Conservation (phyloP, 306 rosid species). For the Lupinus albus region DNA sequence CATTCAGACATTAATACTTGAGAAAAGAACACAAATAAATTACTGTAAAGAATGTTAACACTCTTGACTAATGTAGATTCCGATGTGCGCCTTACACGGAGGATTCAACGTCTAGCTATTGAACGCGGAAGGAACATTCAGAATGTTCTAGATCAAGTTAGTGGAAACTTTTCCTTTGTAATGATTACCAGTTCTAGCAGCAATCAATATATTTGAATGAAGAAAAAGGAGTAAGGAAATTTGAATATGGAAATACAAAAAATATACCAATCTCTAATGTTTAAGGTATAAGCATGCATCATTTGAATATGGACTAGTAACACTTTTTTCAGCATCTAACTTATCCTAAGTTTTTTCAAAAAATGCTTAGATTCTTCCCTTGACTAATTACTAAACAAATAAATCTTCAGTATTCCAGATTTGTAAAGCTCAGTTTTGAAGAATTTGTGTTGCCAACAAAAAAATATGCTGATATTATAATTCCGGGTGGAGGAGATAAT, state of each 20-base stretch:
- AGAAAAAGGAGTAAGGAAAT: too few species aligned
- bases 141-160: constrained; percentile 80
- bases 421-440: constrained; percentile 88
- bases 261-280: neutral
- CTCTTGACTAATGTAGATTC: constrained; percentile 65
- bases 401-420: constrained; percentile 65
- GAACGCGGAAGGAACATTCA: constrained; percentile 71
- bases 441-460: constrained; percentile 85
- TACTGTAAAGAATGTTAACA: neutral
- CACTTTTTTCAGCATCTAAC: neutral
- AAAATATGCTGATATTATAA: constrained; percentile 85
- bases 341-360: too few species aligned
- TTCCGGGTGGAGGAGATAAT: constrained; percentile 85
- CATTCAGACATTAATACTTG: neutral
- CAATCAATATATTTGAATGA: neutral
- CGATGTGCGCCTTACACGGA: constrained; percentile 82
- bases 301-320: neutral
- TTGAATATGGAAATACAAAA: neutral
- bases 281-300: neutral
- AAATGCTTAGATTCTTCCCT: too few species aligned
- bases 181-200: neutral
- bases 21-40: neutral
- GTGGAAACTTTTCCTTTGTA: constrained; percentile 16
- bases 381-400: constrained; percentile 1
- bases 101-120: constrained; percentile 72